These are phyloP conservation scores for Fusarium longipes DNA, from an alignment of 2,329 filamentous ascomycete species.

Conservation along the genomic window DNA sequence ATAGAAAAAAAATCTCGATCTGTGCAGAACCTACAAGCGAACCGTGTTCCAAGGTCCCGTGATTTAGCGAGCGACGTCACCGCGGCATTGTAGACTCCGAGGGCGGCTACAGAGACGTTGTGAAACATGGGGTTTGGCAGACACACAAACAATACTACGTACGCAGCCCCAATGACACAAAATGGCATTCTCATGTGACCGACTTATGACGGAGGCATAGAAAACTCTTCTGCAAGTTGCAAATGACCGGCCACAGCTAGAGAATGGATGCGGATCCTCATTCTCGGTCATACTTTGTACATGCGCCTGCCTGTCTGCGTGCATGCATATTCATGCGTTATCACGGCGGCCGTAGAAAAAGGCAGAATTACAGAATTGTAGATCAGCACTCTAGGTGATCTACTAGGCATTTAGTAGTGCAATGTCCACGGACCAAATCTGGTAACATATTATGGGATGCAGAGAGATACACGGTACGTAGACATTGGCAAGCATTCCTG, in stretches of 20 bases:
- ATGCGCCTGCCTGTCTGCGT: slow-evolving; percentile 22
- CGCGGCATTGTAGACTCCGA: slow-evolving; percentile 20
- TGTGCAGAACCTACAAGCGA: slow-evolving; percentile 20
- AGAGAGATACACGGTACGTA: background rate
- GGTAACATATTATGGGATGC: slow-evolving; percentile 2
- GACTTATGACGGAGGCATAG: slow-evolving; percentile 28
- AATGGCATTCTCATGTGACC: slow-evolving; percentile 40
- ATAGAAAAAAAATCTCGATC: background rate
- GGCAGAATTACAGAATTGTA: slow-evolving; percentile 31
- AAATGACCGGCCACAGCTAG: slow-evolving; percentile 17
- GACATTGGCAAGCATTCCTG: slow-evolving; percentile 23
- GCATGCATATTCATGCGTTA: slow-evolving; percentile 33
- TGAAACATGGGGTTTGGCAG: slow-evolving; percentile 43
- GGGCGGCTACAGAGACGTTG: slow-evolving; percentile 34
- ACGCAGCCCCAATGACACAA: slow-evolving; percentile 15
- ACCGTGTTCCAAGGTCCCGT: slow-evolving; percentile 35
- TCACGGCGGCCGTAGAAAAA: slow-evolving; percentile 12
- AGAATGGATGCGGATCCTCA: slow-evolving; percentile 21
- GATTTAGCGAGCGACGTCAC: slow-evolving; percentile 40
- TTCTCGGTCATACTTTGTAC: slow-evolving; percentile 15
- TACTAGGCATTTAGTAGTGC: slow-evolving; percentile 2
- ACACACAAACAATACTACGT: slow-evolving; percentile 24
- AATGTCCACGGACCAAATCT: background rate
- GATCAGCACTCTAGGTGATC: slow-evolving; percentile 18
- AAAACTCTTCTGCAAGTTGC: slow-evolving; percentile 9